Evolutionary conservation across 1,139 yeast species (phyloP), one percentile per base, ranked within the genome.

Genomic region (Hansenula sp.): DNA sequence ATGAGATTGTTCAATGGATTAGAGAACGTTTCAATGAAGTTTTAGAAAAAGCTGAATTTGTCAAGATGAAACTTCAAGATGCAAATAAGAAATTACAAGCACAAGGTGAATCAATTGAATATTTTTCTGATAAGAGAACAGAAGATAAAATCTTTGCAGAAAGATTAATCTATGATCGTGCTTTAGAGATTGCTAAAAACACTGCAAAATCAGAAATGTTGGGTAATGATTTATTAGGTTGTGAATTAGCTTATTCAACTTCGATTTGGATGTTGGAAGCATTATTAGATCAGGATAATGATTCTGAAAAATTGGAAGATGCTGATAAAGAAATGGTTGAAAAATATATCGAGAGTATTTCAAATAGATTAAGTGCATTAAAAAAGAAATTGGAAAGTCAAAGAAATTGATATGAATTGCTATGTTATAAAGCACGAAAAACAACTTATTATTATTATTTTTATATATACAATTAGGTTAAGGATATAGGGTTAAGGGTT

Each of bases 261-360:
- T 84, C 96, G 0, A 77, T 90, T 43, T 90, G 97, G 97, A 87
- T 92, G 96, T 66, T 92, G 53, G 95, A 88, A 57, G 88, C 96
- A 1, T 66, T 90, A 32, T 64, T 89, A 37, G 89, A 82, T 47
- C 77, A 72, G 40, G 81, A 76, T 22, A 61, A 64, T 19, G 62
- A 61, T 19, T 61, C 60, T 14, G 65, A 65, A 37, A 41, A 63
- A 41, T 66, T 89, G 45, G 94, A 85, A 55, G 71, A 66, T 10
- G 88, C 83, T 37, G 96, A 90, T 58, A 69, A 69, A 41, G 75
- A 72, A 29, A 82, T 85, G 65, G 87, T 90, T 42, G 88, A 82
- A 55, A 82, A 80, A 60, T 86, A 84, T 52, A 79, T 84, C 47
- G 76, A 77, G 40, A 80, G 89, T 58, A 83, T 85, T 50, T 84